Conservation (phyloP, 495 filamentous ascomycete genomes). For the Bryoglossum gracile region DNA sequence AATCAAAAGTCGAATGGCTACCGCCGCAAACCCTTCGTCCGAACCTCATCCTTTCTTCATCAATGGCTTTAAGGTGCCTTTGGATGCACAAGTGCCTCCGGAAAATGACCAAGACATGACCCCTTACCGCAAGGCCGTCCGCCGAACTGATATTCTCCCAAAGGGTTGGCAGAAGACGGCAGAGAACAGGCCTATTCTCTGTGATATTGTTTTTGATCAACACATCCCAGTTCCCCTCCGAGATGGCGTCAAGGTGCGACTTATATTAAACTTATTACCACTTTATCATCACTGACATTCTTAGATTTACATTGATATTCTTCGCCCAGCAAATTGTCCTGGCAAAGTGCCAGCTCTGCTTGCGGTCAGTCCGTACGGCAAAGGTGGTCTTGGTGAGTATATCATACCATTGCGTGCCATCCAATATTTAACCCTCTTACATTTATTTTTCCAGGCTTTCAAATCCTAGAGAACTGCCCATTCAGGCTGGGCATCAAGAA, state of each 20-base stretch:
- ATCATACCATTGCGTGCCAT: neutral
- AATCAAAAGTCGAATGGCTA: too few species aligned
- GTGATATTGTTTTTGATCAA: neutral
- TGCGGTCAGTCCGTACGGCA: neutral
- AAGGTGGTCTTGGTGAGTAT: neutral
- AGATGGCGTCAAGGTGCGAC: constrained; percentile 1
- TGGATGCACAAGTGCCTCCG: neutral
- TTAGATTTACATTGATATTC: constrained; percentile 1
- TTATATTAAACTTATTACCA: too few species aligned
- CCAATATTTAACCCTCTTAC: neutral
- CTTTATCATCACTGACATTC: too few species aligned
- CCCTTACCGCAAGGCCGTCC: neutral
- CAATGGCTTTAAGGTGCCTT: neutral
- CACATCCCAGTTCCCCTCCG: neutral
- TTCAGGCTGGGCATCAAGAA: neutral
- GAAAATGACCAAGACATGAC: neutral
- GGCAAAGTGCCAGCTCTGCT: neutral
- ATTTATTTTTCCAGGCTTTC: neutral
- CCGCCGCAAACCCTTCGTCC: too few species aligned
- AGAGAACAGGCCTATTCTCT: neutral
- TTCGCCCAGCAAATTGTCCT: neutral
- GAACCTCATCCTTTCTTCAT: too few species aligned
- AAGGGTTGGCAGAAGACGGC: neutral
- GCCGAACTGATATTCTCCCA: neutral
- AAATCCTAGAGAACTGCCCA: neutral